phyloP scores from a whole-genome alignment of 768 basidiomycete species.

The Termitomyces eurrhizus region DNA sequence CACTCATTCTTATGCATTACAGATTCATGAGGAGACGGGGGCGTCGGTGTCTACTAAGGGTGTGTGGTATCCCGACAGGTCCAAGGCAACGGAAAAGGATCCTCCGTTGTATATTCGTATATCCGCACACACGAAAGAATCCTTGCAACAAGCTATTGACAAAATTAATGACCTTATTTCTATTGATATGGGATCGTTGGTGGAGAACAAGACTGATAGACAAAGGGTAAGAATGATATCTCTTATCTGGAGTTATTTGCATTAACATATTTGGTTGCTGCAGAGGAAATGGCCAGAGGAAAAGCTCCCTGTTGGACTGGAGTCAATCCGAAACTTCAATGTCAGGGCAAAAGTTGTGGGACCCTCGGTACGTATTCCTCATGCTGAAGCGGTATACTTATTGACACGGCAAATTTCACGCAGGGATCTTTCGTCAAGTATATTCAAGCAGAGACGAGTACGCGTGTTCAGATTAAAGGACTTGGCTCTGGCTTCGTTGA shows the following conservation, averaged over 20 bases:
- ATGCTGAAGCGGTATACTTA: neutral
- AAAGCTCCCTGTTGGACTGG: slow-evolving; percentile 85
- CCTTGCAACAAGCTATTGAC: slow-evolving; percentile 62
- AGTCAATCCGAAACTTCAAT: slow-evolving; percentile 94
- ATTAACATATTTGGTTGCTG: neutral
- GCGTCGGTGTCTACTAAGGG: slow-evolving; percentile 93
- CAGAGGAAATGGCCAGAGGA: slow-evolving; percentile 98
- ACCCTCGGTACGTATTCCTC: slow-evolving; percentile 59
- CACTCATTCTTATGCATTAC: neutral
- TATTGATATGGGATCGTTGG: slow-evolving; percentile 75
- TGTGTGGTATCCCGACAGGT: slow-evolving; percentile 92
- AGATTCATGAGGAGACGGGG: slow-evolving; percentile 93
- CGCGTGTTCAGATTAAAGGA: slow-evolving; percentile 97
- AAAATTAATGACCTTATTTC: slow-evolving; percentile 71
- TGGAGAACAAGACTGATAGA: slow-evolving; percentile 73
- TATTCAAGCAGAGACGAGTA: slow-evolving; percentile 94
- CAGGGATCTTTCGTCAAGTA: slow-evolving; percentile 98
- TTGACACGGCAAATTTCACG: neutral
- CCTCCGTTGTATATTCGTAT: slow-evolving; percentile 94
- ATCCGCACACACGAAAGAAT: slow-evolving; percentile 66
- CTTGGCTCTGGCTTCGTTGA: slow-evolving; percentile 94
- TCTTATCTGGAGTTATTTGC: neutral
- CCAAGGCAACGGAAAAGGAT: slow-evolving; percentile 88
- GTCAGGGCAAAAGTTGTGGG: slow-evolving; percentile 97
- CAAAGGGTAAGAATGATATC: slow-evolving; percentile 57